These are phyloP conservation scores for Telopea speciosissima DNA, from an alignment of 177 flowering plant species.

Conservation along the genomic window DNA sequence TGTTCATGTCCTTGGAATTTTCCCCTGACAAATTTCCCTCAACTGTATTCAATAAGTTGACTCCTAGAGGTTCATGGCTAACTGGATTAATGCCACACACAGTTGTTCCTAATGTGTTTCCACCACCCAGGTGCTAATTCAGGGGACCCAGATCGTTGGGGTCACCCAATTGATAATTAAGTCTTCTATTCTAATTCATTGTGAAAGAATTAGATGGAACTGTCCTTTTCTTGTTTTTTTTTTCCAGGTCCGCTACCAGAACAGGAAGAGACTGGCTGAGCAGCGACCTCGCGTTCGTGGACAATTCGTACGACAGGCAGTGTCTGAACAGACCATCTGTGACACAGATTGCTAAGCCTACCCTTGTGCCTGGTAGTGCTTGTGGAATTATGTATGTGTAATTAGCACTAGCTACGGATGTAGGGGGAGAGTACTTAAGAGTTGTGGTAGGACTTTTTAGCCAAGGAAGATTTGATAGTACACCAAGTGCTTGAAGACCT, in stretches of 20 bases:
- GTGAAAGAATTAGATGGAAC: neutral
- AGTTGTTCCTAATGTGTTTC: too few relatives aligned
- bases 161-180: neutral
- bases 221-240: constrained; percentile 1
- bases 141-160: too few relatives aligned
- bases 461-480: neutral
- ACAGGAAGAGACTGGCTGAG: constrained; percentile 56
- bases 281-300: constrained; percentile 58
- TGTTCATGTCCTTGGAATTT: too few relatives aligned
- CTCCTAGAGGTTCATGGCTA: neutral
- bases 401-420: constrained; percentile 7
- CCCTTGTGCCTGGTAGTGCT: constrained; percentile 13
- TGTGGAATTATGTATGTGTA: constrained; percentile 23
- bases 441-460: neutral
- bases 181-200: neutral
- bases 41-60: neutral
- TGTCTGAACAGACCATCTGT: constrained; percentile 15
- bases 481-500: neutral
- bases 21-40: too few relatives aligned
- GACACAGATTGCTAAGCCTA: constrained; percentile 21
- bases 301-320: constrained; percentile 46
- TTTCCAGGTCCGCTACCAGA: constrained; percentile 55
- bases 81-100: neutral
- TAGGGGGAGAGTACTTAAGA: neutral
- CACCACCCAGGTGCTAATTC: too few relatives aligned